A percentile compares a stretch with the other conserved stretches of the same genome.
Evolutionary conservation across 2,329 filamentous ascomycete species (phyloP).

Genomic region (Magnaporthiopsis incrustans): DNA sequence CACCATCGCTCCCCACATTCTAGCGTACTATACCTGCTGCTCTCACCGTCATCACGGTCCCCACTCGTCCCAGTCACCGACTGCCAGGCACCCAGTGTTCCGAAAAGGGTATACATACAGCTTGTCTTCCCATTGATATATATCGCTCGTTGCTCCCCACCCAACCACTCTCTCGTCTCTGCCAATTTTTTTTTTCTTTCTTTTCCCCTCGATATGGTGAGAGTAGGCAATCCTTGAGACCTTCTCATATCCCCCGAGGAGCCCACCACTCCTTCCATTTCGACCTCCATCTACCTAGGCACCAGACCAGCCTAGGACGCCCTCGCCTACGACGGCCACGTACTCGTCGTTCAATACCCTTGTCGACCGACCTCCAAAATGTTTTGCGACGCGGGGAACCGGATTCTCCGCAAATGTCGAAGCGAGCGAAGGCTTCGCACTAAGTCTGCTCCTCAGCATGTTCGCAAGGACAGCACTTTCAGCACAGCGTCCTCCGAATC

Average conservation of each 20-base stretch:
- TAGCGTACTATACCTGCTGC: background rate
- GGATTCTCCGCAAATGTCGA: constrained; percentile 7
- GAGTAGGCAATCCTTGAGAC: background rate
- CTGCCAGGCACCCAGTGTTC: background rate
- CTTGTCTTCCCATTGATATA: background rate
- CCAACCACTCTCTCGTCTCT: background rate
- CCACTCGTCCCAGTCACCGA: background rate
- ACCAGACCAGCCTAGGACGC: background rate
- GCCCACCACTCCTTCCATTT: background rate
- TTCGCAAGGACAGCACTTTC: constrained; percentile 1
- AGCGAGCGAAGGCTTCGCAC: constrained; percentile 7
- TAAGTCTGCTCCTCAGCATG: background rate
- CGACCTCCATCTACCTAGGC: background rate
- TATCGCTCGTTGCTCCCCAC: background rate
- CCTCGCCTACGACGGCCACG: too few species aligned
- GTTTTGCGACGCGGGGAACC: background rate
- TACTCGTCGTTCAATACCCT: background rate
- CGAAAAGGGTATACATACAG: background rate
- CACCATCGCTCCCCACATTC: background rate
- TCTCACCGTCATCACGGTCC: background rate
- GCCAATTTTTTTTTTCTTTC: background rate
- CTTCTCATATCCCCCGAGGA: background rate
- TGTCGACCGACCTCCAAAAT: background rate
- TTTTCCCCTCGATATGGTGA: background rate
- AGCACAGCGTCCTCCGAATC: constrained; percentile 2